These are phyloP conservation scores for Hibiscus tridactylites DNA, from an alignment of 345 rosid genomes.

Conservation along the genomic window DNA sequence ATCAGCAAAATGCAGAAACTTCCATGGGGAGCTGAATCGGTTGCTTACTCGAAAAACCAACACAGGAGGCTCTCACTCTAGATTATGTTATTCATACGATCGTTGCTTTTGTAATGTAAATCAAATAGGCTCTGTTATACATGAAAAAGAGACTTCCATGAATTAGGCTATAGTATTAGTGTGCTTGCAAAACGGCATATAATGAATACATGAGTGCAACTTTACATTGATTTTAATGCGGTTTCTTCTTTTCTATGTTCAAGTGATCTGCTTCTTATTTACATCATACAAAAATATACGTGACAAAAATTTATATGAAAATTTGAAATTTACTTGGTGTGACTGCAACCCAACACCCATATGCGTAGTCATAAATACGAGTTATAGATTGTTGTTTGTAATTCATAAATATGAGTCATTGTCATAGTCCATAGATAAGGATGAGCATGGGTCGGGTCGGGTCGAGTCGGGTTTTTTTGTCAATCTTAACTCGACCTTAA, in stretches of 20 bases:
- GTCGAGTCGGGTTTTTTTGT: no score
- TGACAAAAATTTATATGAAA: no score
- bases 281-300: no score
- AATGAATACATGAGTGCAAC: background rate
- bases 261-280: background rate
- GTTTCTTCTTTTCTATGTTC: background rate
- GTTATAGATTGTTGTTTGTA: no score
- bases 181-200: background rate
- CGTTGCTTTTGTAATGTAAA: slow-evolving; percentile 9
- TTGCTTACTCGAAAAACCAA: background rate
- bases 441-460: no score
- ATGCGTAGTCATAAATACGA: no score
- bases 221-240: background rate
- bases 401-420: no score
- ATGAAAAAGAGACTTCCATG: background rate
- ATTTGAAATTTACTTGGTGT: no score
- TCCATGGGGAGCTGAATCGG: slow-evolving; percentile 8
- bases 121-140: background rate
- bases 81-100: background rate
- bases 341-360: no score
- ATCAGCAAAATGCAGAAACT: slow-evolving; percentile 16
- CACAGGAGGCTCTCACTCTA: background rate
- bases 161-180: background rate
- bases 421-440: no score
- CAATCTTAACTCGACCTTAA: no score